Conservation (phyloP, 805 yeast species). For the Yarrowia sp. region DNA sequence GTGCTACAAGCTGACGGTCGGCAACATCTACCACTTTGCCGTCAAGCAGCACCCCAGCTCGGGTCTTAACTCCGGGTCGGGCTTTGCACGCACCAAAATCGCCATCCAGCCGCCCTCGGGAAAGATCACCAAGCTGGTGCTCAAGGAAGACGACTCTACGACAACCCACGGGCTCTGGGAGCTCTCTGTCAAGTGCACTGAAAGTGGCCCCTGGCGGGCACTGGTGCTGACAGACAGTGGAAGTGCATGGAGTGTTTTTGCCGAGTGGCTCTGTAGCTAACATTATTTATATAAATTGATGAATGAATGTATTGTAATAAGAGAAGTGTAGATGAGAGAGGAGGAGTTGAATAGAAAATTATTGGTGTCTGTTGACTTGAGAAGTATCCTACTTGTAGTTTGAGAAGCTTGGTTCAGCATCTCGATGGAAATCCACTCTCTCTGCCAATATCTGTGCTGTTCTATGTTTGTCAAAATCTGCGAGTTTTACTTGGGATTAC, state of each 20-base stretch:
- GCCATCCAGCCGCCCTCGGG: conserved; percentile 89
- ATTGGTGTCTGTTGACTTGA: too few relatives aligned
- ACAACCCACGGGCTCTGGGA: conserved; percentile 57
- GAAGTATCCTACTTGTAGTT: too few relatives aligned
- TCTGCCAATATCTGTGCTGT: too few relatives aligned
- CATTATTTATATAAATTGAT: conserved; percentile 36
- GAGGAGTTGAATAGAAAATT: too few relatives aligned
- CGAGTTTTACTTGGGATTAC: too few relatives aligned
- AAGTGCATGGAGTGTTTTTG: conserved; percentile 83
- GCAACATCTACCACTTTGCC: conserved; percentile 69
- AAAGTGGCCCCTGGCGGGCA: conserved; percentile 83
- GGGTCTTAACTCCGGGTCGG: conserved; percentile 54
- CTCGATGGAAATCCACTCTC: too few relatives aligned
- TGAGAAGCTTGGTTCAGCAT: too few relatives aligned
- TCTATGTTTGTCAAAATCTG: too few relatives aligned
- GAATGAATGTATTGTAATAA: background rate
- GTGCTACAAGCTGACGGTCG: conserved; percentile 62
- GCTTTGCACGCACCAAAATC: conserved; percentile 59
- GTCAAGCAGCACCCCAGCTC: conserved; percentile 67
- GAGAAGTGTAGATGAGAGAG: too few relatives aligned
- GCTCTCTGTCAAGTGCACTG: conserved; percentile 65
- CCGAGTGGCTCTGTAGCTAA: conserved; percentile 80
- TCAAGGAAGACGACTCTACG: conserved; percentile 54
- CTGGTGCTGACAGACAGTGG: conserved; percentile 80
- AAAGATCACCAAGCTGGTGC: conserved; percentile 65